Evolutionary conservation across 495 filamentous ascomycete genomes (phyloP).

Genomic region (Neurospora sp.): DNA sequence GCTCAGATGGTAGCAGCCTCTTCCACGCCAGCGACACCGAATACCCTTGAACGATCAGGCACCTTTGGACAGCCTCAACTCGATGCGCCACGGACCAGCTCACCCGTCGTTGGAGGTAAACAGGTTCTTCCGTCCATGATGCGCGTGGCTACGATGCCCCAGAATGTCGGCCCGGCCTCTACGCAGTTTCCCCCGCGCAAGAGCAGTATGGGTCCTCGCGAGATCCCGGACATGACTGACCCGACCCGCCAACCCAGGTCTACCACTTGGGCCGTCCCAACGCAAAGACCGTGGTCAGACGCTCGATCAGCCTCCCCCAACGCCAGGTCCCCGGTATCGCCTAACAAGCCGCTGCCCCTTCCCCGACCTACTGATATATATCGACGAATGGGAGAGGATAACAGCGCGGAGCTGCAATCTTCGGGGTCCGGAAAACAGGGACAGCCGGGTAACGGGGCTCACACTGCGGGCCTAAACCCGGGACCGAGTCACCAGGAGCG

Average conservation of each 20-base stretch:
- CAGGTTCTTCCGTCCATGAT: neutral
- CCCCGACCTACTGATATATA: constrained; percentile 75
- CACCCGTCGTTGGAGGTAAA: neutral
- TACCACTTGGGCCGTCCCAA: constrained; percentile 14
- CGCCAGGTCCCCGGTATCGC: constrained; percentile 11
- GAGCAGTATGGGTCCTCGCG: constrained; percentile 47
- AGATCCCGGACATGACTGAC: constrained; percentile 18
- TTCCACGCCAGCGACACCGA: neutral
- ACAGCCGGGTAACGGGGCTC: neutral
- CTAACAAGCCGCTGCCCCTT: constrained; percentile 47
- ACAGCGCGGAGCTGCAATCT: constrained; percentile 43
- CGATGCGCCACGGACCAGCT: neutral
- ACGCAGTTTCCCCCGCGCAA: constrained; percentile 46
- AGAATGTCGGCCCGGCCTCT: constrained; percentile 15
- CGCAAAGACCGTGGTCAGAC: constrained; percentile 21
- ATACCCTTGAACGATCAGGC: neutral
- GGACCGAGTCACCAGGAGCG: neutral
- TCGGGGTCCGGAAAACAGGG: constrained; percentile 33
- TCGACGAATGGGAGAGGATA: constrained; percentile 58
- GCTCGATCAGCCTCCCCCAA: constrained; percentile 28
- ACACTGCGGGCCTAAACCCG: neutral
- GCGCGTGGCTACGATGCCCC: constrained; percentile 11
- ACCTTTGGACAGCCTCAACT: neutral
- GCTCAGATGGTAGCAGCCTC: neutral
- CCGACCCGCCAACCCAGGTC: constrained; percentile 8